Base-by-base conservation (phyloP, 139 green algal species). In the Micractinium conductrix region DNA sequence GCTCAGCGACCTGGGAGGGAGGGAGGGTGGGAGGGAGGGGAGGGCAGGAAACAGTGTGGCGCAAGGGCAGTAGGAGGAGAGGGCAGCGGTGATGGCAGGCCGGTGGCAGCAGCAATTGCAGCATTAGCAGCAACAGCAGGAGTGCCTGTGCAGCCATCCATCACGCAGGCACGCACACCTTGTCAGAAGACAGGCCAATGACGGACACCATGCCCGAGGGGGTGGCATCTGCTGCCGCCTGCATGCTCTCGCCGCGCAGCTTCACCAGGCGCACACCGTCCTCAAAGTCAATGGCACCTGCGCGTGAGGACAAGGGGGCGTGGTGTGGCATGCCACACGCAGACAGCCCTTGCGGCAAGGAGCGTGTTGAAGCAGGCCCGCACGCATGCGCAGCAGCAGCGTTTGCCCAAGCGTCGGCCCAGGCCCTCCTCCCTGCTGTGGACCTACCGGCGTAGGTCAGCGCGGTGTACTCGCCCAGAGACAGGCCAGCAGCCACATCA, bases 391-490 rank as follows among this genome's bases (percentile, higher is more conserved):
- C 48, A 10, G 12, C 48, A 10, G 48, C 48, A 58, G 48, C n/a
- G n/a, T n/a, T n/a, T n/a, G n/a, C n/a, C n/a, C n/a, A n/a, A n/a
- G n/a, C n/a, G n/a, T n/a, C n/a, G n/a, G n/a, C n/a, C n/a, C n/a
- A n/a, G n/a, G n/a, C n/a, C n/a, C n/a, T n/a, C 58, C 58, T 30
- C 58, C 24, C 21, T 68, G 58, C 21, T 33, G 37, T 42, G 0
- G 30, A 63, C 42, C 91, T 93, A 40, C 92, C 95, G 16, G 96
- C 96, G 84, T 98, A 99, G 3, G 95, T 89, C 33, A 99, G 94
- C 4, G 97, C 97, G 22, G 97, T 99, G 94, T 99, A 99, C 92
- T 99, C 97, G 9, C 97, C 97, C 62, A 99, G 92, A 42, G 88
- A 96, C 37, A 99, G 93, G 10, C 97, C 97, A 17, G 78, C 81